Evolutionary conservation across 2,329 filamentous ascomycete species (phyloP).

Genomic region (Pleomassaria siparia): DNA sequence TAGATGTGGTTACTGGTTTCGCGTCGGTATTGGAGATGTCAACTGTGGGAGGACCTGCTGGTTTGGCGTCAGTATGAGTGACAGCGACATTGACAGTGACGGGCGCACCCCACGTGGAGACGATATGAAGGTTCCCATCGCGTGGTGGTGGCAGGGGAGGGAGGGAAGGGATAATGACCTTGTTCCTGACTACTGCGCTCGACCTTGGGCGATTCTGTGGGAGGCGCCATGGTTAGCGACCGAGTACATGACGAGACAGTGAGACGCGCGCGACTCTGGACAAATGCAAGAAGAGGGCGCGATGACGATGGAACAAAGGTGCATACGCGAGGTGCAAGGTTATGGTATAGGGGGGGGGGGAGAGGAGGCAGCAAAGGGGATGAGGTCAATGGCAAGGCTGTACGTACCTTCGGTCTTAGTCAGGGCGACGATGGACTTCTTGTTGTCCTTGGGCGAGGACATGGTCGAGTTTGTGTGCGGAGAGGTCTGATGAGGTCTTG

Average conservation of each 20-base stretch:
- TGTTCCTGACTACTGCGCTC: slow-evolving; percentile 25
- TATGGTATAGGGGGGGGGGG: not conserved
- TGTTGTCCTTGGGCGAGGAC: slow-evolving; percentile 42
- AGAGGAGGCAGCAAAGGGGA: not conserved
- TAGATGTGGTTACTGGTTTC: slow-evolving; percentile 42
- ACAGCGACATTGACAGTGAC: not conserved
- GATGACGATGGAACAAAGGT: not conserved
- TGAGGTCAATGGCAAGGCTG: not conserved
- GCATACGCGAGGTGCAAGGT: not conserved
- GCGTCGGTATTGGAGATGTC: slow-evolving; percentile 12
- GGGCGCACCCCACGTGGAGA: not conserved
- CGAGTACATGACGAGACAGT: slow-evolving; percentile 4
- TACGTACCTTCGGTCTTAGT: slow-evolving; percentile 41
- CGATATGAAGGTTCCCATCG: not conserved
- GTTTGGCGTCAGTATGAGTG: slow-evolving; percentile 3
- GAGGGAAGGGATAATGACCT: slow-evolving; percentile 20
- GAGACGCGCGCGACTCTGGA: not conserved
- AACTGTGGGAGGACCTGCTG: slow-evolving; percentile 26
- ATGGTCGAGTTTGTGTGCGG: slow-evolving; percentile 38
- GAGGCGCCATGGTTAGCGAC: slow-evolving; percentile 8
- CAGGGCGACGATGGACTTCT: slow-evolving; percentile 33
- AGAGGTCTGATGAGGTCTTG: slow-evolving; percentile 37
- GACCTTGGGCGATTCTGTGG: slow-evolving; percentile 27
- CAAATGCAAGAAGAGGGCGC: not conserved
- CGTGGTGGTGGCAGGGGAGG: not conserved